Evolutionary conservation across 1,284 basidiomycete genomes (phyloP), one percentile per base, ranked within the genome.

Genomic region (Ceratobasidium sp.): DNA sequence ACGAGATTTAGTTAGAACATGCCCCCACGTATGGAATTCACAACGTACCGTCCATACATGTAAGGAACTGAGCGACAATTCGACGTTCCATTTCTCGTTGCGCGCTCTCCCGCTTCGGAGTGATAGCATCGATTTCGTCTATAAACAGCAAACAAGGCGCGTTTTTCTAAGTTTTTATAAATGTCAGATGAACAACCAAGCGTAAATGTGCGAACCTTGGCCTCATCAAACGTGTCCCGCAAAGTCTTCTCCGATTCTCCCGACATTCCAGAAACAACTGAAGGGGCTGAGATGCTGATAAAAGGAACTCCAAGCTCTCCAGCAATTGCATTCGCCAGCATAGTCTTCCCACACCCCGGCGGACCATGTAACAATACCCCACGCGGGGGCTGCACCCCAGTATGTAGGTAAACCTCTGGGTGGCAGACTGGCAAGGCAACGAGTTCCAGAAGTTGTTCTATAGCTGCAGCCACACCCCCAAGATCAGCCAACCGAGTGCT

Each of bases 61-160:
- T 99, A 70, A 99, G 86, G 75, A 99, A 94, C 84, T 99, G 97
- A 0, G 96, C 97, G 8, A 99, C 97, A 78, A 99, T 99, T 8
- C 97, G 89, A 57, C 97, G 87, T 82, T 99, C 97, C 97, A 99
- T 99, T 86, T 99, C 97, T 79, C 97, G 87, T 82, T 97, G 96
- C 0, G 97, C 97, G 80, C 94, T 99, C 86, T 99, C 97, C 79
- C 97, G 88, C 86, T 99, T 99, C 0, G 96, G 96, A 0, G 97
- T 99, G 81, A 99, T 98, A 6, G 97, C 96, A 82, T 99, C 97
- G 48, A 99, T 98, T 84, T 99, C 97, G 84, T 99, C 97, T 67
- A 98, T 94, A 86, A 98, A 98, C 3, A 98, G 85, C 1, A 98
- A 86, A 81, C 95, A 97, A 0, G 96, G 96, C 0, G 96, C 96